Base-by-base conservation (phyloP, 2,329 filamentous ascomycete species). In the Fusarium goolgardi region DNA sequence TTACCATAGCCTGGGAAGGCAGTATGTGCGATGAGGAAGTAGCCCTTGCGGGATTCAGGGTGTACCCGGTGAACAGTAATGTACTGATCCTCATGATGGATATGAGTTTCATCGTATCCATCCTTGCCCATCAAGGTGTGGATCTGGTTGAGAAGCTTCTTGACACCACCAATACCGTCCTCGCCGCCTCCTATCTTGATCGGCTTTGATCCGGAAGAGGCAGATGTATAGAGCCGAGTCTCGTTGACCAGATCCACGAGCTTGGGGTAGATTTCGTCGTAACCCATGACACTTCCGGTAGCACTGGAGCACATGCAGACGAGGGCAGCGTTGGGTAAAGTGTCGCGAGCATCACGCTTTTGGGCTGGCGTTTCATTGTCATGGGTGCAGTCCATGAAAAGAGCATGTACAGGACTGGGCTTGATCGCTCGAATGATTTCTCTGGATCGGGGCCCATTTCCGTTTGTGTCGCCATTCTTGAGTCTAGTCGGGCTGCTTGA, bases 351-450 rank as follows among this genome's bases (percentile, higher is more conserved):
- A 77, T 97, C 94, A 40, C 96, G 88, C 79, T 97, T 97, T 79
- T 99, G 95, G 1, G 95, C 93, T 1, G 96, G 96, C 3, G 93
- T 91, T 80, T 99, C 95, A 73, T 99, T 99, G 81, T 99, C 96
- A 78, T 99, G 96, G 0, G 96, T 99, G 79, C 96, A 99, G 77
- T 99, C 96, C 94, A 98, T 98, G 80, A 99, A 97, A 1, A 99
- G 83, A 1, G 95, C 96, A 70, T 97, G 94, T 0, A 98, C 91
- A 6, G 94, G 93, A 5, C 89, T 92, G n/a, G 91, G 90, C 70
- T 93, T 92, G 78, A 99, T 94, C 65, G 86, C 90, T 69, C 90
- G 91, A 69, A 97, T 85, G 20, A 92, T 86, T 72, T 95, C 91
- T 35, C 84, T 82, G 32, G 82, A 80, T 27, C 80, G 76, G 18